Evolutionary conservation across 345 rosid genomes (phyloP).

Genomic region (Populus tremula): DNA sequence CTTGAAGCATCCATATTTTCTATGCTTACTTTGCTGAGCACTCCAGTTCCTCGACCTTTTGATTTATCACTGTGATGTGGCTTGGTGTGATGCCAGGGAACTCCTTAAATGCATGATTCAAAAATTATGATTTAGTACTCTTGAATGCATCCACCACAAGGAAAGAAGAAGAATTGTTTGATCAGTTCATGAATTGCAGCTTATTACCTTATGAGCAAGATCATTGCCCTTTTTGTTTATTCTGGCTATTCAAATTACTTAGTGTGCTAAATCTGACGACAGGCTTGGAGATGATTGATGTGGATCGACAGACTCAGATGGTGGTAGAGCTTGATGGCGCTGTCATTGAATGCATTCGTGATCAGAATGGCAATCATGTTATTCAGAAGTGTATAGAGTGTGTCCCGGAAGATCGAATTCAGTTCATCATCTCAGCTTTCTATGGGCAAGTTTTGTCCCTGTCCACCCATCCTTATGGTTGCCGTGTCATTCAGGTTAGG

Average conservation of each 20-base stretch:
- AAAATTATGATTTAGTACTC: neutral
- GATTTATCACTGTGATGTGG: neutral
- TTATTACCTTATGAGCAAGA: neutral
- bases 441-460: slow-evolving; percentile 80
- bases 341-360: slow-evolving; percentile 85
- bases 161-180: neutral
- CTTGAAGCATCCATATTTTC: neutral
- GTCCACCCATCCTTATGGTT: slow-evolving; percentile 97
- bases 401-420: slow-evolving; percentile 73
- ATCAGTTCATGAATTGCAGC: neutral
- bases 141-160: neutral
- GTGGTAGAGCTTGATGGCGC: slow-evolving; percentile 89
- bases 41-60: neutral
- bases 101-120: neutral
- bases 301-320: slow-evolving; percentile 68
- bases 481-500: slow-evolving; percentile 91
- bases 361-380: slow-evolving; percentile 99
- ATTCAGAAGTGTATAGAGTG: slow-evolving; percentile 94
- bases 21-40: neutral
- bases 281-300: slow-evolving; percentile 91
- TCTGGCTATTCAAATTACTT: slow-evolving; percentile 9
- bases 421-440: slow-evolving; percentile 82
- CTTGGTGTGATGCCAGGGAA: neutral
- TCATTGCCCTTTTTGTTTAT: neutral
- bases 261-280: slow-evolving; percentile 24